These are phyloP conservation scores for Psilocybe cyanescens DNA, from an alignment of 768 basidiomycete species.

Conservation along the genomic window DNA sequence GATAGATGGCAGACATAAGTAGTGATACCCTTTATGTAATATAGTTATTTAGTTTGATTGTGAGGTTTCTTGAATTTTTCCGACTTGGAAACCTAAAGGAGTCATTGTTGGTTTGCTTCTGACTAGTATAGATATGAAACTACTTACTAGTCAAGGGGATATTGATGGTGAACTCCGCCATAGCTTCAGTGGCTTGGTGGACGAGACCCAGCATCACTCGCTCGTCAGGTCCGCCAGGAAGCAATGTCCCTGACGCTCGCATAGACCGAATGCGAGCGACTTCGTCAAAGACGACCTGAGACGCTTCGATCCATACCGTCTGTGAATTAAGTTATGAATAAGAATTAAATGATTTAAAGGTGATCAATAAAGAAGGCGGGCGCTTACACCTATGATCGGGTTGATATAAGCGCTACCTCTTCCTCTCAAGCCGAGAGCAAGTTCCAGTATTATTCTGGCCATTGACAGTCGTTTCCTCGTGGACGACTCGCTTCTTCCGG, in stretches of 20 bases:
- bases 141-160: slow-evolving; percentile 24
- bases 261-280: slow-evolving; percentile 16
- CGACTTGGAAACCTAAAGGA: slow-evolving; percentile 23
- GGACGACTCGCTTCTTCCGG: slow-evolving; percentile 23
- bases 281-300: slow-evolving; percentile 27
- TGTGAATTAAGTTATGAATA: not conserved
- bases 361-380: not conserved
- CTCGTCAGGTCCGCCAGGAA: slow-evolving; percentile 18
- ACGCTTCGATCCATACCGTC: slow-evolving; percentile 29
- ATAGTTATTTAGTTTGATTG: slow-evolving; percentile 1
- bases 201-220: slow-evolving; percentile 16
- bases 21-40: too few species aligned
- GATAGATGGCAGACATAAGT: too few species aligned
- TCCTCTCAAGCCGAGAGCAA: slow-evolving; percentile 19
- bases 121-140: not conserved
- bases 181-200: slow-evolving; percentile 20
- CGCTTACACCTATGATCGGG: slow-evolving; percentile 34
- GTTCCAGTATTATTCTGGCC: slow-evolving; percentile 24
- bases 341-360: not conserved
- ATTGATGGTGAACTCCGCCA: slow-evolving; percentile 23
- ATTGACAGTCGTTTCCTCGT: slow-evolving; percentile 23
- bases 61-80: slow-evolving; percentile 23
- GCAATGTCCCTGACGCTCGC: slow-evolving; percentile 16
- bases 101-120: not conserved
- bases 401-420: slow-evolving; percentile 26